Base-by-base conservation (phyloP, 2,329 filamentous ascomycete species). In the Hirsutella thompsonii region DNA sequence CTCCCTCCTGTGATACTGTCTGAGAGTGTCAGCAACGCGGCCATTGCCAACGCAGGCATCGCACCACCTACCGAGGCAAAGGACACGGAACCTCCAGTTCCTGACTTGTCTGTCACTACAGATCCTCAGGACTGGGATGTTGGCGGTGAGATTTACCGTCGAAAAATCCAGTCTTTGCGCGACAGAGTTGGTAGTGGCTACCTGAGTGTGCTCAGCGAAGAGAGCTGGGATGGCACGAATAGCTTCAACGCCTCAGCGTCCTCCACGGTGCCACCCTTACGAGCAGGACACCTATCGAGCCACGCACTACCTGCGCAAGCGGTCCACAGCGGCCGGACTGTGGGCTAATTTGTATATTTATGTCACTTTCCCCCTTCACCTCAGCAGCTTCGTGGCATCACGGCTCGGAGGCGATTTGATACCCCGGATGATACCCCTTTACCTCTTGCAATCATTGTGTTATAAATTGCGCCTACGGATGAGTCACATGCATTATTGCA, bases 151-250 rank as follows among this genome's bases (percentile, higher is more conserved):
- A 67, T 85, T 8, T 96, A 94, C 60, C 79, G 83, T 43, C 84
- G 84, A 57, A 92, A 92, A 60, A 82, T 96, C 41, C 88, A 94
- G 59, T 79, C 83, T 3, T 65, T 95, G 41, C 81, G 88, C 46
- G 82, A 82, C 53, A 86, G 90, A 53, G 81, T 94, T 48, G 89
- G 89, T 26, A 86, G 80, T 51, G 83, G 80, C 30, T 98, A 94
- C 73, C 72, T 98, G 32, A 89, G 80, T 47, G 86, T 84, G 13
- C 68, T 96, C 39, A 83, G 83, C 45, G 89, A 94, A 52, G 84
- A 92, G 57, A 70, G 64, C 34, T 80, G 76, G 75, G 70, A 77
- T 46, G 51, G 64, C 6, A 60, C 59, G 36, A 47, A 46, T 8
- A 42, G 47, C 36, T 52, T 48, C 37, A 42, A 50, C 32, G 34